These are phyloP conservation scores for Calocybe gangraenosa DNA, from an alignment of 768 basidiomycete genomes.

Conservation along the genomic window DNA sequence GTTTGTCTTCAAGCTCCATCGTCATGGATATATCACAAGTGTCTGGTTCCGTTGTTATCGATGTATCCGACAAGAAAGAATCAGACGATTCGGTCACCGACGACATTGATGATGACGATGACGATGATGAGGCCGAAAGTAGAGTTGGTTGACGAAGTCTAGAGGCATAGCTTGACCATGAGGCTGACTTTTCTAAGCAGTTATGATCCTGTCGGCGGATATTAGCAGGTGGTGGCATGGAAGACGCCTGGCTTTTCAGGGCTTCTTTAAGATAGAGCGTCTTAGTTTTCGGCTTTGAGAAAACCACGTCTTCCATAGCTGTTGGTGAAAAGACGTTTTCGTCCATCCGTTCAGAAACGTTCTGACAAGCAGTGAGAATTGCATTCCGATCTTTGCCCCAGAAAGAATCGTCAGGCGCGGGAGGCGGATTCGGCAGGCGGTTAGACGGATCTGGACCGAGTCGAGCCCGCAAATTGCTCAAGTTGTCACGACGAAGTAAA, in stretches of 20 bases:
- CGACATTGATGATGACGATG: constrained; percentile 2
- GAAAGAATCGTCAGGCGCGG: constrained; percentile 11
- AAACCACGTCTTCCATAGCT: background rate
- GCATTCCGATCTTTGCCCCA: constrained; percentile 13
- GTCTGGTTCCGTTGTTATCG: constrained; percentile 1
- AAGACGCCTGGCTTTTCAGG: constrained; percentile 2
- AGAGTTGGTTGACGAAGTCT: too few species aligned
- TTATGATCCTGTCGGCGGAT: background rate
- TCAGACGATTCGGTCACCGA: constrained; percentile 5
- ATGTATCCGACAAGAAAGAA: constrained; percentile 5
- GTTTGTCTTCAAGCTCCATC: constrained; percentile 1
- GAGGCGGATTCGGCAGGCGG: constrained; percentile 5
- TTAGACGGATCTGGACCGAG: constrained; percentile 1
- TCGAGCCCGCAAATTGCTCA: constrained; percentile 1
- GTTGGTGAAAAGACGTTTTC: constrained; percentile 19
- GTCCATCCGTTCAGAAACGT: constrained; percentile 30
- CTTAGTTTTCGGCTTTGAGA: constrained; percentile 6
- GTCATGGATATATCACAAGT: constrained; percentile 10
- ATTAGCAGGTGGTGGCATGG: background rate
- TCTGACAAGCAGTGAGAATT: constrained; percentile 29
- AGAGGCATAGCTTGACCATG: too few species aligned
- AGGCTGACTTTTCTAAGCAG: too few species aligned
- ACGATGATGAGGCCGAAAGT: background rate
- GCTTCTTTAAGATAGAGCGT: background rate
- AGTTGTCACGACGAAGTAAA: constrained; percentile 5